phyloP scores from a whole-genome alignment of 345 rosid species.

The Citrus inodora region DNA sequence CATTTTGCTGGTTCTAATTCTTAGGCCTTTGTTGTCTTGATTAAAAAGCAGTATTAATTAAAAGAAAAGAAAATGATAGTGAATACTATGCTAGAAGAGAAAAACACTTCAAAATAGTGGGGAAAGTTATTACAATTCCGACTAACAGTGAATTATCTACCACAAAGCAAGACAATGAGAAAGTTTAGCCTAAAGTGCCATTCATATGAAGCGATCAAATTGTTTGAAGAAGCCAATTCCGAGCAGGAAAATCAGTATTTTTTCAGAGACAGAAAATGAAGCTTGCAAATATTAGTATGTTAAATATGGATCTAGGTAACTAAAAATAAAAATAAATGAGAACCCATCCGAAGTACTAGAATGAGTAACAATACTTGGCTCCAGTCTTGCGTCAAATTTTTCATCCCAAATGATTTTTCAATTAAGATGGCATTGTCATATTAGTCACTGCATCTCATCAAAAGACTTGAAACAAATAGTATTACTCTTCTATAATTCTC shows the following conservation, averaged over 20 bases:
- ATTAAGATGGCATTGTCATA: not conserved
- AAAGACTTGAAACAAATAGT: not conserved
- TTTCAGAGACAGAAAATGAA: not conserved
- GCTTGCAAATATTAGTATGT: not conserved
- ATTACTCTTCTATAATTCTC: too few species aligned
- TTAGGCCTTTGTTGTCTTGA: not conserved
- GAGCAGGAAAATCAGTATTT: not conserved
- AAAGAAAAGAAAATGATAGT: not conserved
- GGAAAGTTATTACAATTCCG: not conserved
- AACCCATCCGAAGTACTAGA: not conserved
- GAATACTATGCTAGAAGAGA: not conserved
- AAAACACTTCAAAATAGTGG: too few species aligned
- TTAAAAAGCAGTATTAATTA: not conserved
- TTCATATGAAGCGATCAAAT: not conserved
- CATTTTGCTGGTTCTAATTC: not conserved
- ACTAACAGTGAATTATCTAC: not conserved
- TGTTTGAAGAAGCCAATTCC: too few species aligned
- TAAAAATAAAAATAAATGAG: not conserved
- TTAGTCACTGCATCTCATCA: too few species aligned
- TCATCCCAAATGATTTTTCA: not conserved
- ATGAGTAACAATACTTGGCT: not conserved
- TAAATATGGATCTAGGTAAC: not conserved
- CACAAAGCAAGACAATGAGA: not conserved
- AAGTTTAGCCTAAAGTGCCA: not conserved
- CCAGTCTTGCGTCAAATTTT: not conserved